Evolutionary conservation across 108 stramenopile species (phyloP), one percentile per base, ranked within the genome.

Genomic region (Nitzschia sp.): DNA sequence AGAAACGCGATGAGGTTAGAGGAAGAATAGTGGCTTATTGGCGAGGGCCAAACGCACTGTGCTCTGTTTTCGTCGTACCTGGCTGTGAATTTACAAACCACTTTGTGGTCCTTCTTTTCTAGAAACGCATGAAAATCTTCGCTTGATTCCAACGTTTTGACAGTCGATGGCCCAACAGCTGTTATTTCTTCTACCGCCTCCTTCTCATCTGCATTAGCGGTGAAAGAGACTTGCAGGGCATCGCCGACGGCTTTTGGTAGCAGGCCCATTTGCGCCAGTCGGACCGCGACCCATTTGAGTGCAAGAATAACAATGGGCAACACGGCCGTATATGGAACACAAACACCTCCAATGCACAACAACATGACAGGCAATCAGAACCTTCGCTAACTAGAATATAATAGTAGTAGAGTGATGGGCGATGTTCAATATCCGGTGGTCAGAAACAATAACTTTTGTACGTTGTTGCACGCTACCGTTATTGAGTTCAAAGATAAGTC

Each of bases 21-120:
- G 13, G 38, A 41, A 41, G 22, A 5, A n/a, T 25, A 4, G 6
- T 13, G 38, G 38, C 13, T 21, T 13, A 6, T 41, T 13, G 38
- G n/a, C 50, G n/a, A 52, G 8, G 22, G 13, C n/a, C 50, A n/a
- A n/a, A n/a, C n/a, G n/a, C n/a, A n/a, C n/a, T n/a, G n/a, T n/a
- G n/a, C n/a, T n/a, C n/a, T n/a, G n/a, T n/a, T n/a, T n/a, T n/a
- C n/a, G n/a, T n/a, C n/a, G n/a, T n/a, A 64, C 63, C 68, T 67
- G 19, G 95, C 95, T 4, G 95, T 96, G 57, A 93, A 92, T 71
- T 94, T 92, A 35, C 78, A 72, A 31, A 94, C 66, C 23, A 88
- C 57, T 5, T 38, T 50, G 38, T 61, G 22, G n/a, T 53, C n/a
- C 22, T 44, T 3, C 22, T 68, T 58, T 41, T 58, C 38, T 8